Conservation (phyloP, 495 filamentous ascomycete species). For the Podospora fimiseda region DNA sequence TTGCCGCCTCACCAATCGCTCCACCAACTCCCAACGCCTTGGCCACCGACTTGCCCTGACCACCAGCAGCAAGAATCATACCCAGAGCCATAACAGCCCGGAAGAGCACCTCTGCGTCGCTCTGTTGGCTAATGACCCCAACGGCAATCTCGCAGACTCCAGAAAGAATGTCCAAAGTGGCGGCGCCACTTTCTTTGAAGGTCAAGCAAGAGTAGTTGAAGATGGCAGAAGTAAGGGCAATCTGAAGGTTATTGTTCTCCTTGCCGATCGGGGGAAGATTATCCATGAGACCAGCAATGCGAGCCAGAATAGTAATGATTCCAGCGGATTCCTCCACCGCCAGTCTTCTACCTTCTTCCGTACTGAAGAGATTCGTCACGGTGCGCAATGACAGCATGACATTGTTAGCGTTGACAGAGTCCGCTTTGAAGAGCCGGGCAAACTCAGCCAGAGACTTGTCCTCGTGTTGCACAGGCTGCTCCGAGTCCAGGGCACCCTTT, state of each 20-base stretch:
- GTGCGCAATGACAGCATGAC: slow-evolving; percentile 79
- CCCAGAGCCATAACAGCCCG: slow-evolving; percentile 76
- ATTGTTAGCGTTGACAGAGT: slow-evolving; percentile 53
- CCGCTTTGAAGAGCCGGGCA: slow-evolving; percentile 9
- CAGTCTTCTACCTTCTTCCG: slow-evolving; percentile 59
- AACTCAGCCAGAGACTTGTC: slow-evolving; percentile 26
- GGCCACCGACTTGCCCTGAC: slow-evolving; percentile 40
- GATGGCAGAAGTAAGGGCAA: slow-evolving; percentile 74
- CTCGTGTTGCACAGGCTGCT: slow-evolving; percentile 24
- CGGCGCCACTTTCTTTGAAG: slow-evolving; percentile 21
- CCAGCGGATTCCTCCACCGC: slow-evolving; percentile 53
- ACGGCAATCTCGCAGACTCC: slow-evolving; percentile 44
- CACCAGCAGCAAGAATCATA: slow-evolving; percentile 56
- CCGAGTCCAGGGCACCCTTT: slow-evolving; percentile 38
- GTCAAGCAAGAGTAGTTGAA: slow-evolving; percentile 76
- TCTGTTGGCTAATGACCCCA: slow-evolving; percentile 54
- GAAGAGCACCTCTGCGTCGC: slow-evolving; percentile 77
- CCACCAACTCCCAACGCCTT: slow-evolving; percentile 38
- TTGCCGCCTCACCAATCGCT: slow-evolving; percentile 36
- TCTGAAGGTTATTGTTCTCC: slow-evolving; percentile 71
- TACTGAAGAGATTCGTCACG: slow-evolving; percentile 83
- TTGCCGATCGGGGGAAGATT: slow-evolving; percentile 41
- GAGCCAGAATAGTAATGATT: slow-evolving; percentile 35
- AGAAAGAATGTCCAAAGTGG: slow-evolving; percentile 14
- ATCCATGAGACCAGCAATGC: slow-evolving; percentile 43